phyloP scores from a whole-genome alignment of 2,329 filamentous ascomycete species.

The Cercospora sp. region DNA sequence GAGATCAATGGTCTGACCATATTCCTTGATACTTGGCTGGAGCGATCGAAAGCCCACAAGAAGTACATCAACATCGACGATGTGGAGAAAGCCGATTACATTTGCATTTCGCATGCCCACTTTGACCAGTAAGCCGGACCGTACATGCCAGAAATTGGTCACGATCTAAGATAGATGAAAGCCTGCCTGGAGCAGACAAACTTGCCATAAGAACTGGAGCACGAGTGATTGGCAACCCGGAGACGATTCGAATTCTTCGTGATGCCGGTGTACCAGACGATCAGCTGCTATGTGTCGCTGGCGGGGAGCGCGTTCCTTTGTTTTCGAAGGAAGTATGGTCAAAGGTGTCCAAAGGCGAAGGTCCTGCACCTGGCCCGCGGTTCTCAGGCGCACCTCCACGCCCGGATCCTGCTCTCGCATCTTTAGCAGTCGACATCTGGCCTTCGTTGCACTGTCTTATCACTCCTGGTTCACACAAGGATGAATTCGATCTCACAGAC shows the following conservation, averaged over 20 bases:
- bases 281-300: neutral
- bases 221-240: neutral
- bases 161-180: neutral
- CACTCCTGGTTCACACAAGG: neutral
- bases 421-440: neutral
- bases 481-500: neutral
- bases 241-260: neutral
- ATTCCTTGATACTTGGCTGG: constrained; percentile 21
- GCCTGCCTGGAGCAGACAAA: neutral
- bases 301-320: neutral
- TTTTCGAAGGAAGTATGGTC: neutral
- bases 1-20: constrained; percentile 10
- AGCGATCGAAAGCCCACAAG: constrained; percentile 7
- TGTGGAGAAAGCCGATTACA: constrained; percentile 10
- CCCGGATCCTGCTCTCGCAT: neutral
- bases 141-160: neutral
- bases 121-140: constrained; percentile 11
- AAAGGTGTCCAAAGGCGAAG: neutral
- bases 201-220: neutral
- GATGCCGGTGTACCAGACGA: neutral
- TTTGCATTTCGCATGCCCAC: constrained; percentile 22
- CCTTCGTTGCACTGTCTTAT: constrained; percentile 1
- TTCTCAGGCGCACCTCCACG: neutral
- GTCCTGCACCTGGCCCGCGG: neutral
- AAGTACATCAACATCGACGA: constrained; percentile 11